These are phyloP conservation scores for Fusarium oligoseptatum DNA, from an alignment of 2,329 filamentous ascomycete genomes.

Conservation along the genomic window DNA sequence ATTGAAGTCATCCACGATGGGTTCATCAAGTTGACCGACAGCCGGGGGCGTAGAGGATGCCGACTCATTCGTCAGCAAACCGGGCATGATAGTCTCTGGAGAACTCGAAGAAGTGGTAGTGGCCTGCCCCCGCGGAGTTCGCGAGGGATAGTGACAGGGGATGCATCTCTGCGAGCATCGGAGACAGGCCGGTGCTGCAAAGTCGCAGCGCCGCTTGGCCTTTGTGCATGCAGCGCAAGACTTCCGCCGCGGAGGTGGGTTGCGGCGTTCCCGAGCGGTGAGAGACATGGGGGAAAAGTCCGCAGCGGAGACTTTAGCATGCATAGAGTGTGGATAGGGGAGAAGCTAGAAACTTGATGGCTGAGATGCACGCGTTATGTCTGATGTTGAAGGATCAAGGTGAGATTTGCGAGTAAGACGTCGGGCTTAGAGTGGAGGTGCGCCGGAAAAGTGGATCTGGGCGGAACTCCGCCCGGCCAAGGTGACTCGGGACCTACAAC, in stretches of 20 bases:
- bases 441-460: conserved; percentile 37
- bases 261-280: conserved; percentile 54
- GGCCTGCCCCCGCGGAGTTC: conserved; percentile 4
- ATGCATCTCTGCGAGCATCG: conserved; percentile 64
- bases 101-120: conserved; percentile 2
- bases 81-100: conserved; percentile 17
- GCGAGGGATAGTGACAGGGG: conserved; percentile 60
- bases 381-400: conserved; percentile 7
- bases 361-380: not conserved
- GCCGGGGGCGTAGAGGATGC: conserved; percentile 11
- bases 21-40: conserved; percentile 4
- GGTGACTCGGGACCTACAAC: not conserved
- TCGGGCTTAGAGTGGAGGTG: conserved; percentile 9
- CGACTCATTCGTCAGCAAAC: conserved; percentile 16
- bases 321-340: not conserved
- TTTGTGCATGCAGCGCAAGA: conserved; percentile 69
- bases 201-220: conserved; percentile 69
- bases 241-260: conserved; percentile 65
- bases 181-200: conserved; percentile 63
- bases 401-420: not conserved
- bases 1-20: conserved; percentile 29
- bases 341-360: not conserved
- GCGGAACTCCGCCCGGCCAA: conserved; percentile 48
- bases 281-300: conserved; percentile 43
- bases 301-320: not conserved